phyloP scores from a whole-genome alignment of 2,329 filamentous ascomycete genomes.

The Arthrinium puccinioides region DNA sequence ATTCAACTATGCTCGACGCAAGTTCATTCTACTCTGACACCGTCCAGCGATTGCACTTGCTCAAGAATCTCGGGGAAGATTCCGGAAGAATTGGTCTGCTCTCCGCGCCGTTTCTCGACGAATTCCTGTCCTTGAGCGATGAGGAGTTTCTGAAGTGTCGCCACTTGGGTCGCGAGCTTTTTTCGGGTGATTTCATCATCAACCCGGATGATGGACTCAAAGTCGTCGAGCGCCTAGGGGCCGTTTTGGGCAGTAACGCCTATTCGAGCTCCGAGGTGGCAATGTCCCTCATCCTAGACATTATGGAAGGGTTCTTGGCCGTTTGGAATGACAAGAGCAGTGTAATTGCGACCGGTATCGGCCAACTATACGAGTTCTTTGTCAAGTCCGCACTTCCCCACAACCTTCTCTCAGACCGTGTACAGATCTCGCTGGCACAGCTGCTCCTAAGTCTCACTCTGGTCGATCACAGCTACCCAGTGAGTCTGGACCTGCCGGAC shows the following conservation, averaged over 20 bases:
- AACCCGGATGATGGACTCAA: slow-evolving; percentile 35
- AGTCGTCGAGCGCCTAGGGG: slow-evolving; percentile 44
- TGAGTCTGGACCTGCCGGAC: slow-evolving; percentile 47
- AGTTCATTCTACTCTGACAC: slow-evolving; percentile 42
- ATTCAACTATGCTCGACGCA: slow-evolving; percentile 33
- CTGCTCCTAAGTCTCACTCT: slow-evolving; percentile 67
- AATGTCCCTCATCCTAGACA: slow-evolving; percentile 57
- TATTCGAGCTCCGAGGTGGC: slow-evolving; percentile 71
- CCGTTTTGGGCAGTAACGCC: slow-evolving; percentile 46
- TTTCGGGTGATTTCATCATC: slow-evolving; percentile 45
- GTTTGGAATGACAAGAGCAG: slow-evolving; percentile 56
- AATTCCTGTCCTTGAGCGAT: slow-evolving; percentile 39
- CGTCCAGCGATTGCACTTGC: slow-evolving; percentile 34
- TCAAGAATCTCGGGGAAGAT: slow-evolving; percentile 35
- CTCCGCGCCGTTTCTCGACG: slow-evolving; percentile 41
- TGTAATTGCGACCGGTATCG: slow-evolving; percentile 57
- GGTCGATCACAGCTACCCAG: slow-evolving; percentile 59
- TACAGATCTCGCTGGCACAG: slow-evolving; percentile 58
- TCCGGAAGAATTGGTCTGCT: slow-evolving; percentile 39
- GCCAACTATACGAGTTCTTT: slow-evolving; percentile 75
- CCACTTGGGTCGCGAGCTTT: slow-evolving; percentile 41
- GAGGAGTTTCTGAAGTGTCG: slow-evolving; percentile 48
- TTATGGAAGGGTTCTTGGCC: slow-evolving; percentile 56
- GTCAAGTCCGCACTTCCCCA: slow-evolving; percentile 59
- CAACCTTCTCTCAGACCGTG: slow-evolving; percentile 60